Evolutionary conservation across 192 early-diverging fungal species (phyloP), one percentile per base, ranked within the genome.

Genomic region (Podochytrium sp.): DNA sequence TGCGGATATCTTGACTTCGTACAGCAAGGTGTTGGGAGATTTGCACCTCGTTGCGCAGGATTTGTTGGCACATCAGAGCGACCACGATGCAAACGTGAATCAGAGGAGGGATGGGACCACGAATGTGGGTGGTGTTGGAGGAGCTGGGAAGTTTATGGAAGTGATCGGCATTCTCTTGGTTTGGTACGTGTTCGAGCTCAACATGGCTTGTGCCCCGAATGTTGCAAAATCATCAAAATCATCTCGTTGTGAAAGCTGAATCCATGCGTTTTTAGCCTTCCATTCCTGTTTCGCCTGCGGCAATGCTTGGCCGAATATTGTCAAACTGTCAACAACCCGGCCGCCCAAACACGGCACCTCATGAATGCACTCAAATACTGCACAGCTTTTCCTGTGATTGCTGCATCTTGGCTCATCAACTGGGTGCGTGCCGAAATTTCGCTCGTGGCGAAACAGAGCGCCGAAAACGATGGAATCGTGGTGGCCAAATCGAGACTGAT

Each of bases 1-100:
- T 57, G 95, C 96, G 0, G 97, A 99, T 87, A 93, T 98, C 34
- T 75, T 99, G 80, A 98, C 96, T 0, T 94, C 92, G 63, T 97
- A 94, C 79, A 92, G 96, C 1, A 88, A 92, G 52, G 92, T 96
- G 23, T 83, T 97, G 64, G 92, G 93, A 12, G 97, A 98, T 76
- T 69, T 95, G 14, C 87, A 89, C 60, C 79, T 87, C 12, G 87
- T 92, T 0, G 79, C 80, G 18, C 89, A 91, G 50, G 86, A 92
- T 74, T 60, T 71, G 25, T 38, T 71, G 34, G 58, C 69, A 12
- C 57, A 71, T 41, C 32, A 71, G 33, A 18, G 25, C 23, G 33
- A 6, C 25, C 69, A 71, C 42, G 69, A 71, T 32, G 7, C 10
- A 40, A 62, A 12, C 14, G 38, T 23, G 7, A 37, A 49, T 30